phyloP scores from a whole-genome alignment of 208 protist genomes.

The Leishmania arabica region DNA sequence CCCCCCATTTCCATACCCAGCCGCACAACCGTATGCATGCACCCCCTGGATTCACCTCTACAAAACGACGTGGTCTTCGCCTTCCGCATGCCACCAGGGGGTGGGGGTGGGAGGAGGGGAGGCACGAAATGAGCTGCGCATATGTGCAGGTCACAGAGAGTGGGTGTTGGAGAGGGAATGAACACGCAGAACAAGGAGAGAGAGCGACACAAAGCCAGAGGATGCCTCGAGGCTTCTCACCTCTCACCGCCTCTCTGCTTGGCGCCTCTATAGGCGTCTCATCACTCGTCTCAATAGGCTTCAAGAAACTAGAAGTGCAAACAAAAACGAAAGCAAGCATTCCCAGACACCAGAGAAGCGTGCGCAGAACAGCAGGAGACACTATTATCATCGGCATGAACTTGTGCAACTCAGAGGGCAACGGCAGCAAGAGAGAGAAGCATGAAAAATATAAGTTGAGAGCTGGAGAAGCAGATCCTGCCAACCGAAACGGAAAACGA shows the following conservation, averaged over 20 bases:
- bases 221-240: neutral
- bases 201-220: neutral
- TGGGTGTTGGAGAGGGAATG: neutral
- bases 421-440: neutral
- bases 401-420: neutral
- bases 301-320: neutral
- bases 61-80: neutral
- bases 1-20: neutral
- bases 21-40: neutral
- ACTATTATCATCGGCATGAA: neutral
- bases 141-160: neutral
- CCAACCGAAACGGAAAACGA: neutral
- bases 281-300: neutral
- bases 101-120: too few relatives aligned
- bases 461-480: neutral
- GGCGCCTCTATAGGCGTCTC: neutral
- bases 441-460: neutral
- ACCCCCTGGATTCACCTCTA: neutral
- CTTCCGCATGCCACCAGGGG: neutral
- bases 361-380: neutral
- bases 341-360: neutral
- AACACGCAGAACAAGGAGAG: neutral
- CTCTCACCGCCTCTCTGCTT: neutral
- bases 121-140: neutral
- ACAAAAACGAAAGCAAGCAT: neutral